Evolutionary conservation across 352 stramenopile genomes (phyloP).

Genomic region (Phytophthora litchii): DNA sequence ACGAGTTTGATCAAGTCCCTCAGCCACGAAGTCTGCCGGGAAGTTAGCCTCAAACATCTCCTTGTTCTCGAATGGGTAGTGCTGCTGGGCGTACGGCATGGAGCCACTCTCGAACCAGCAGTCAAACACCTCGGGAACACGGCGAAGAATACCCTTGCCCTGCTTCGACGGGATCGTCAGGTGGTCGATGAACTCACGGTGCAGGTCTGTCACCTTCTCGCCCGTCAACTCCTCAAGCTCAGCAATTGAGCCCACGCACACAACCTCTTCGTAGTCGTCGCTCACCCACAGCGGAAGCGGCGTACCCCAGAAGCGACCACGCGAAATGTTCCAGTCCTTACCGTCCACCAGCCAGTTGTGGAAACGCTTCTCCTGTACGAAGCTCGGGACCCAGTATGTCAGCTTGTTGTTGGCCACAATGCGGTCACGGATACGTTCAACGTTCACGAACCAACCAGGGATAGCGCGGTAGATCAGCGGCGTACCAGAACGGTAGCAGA

Average conservation of each 20-base stretch:
- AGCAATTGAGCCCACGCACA: constrained; percentile 97
- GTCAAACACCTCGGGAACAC: constrained; percentile 96
- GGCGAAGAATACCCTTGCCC: constrained; percentile 85
- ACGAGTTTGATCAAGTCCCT: constrained; percentile 99
- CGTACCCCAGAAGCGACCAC: constrained; percentile 99
- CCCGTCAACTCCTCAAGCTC: constrained; percentile 96
- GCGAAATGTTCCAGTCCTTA: constrained; percentile 99
- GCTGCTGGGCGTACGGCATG: constrained; percentile 99
- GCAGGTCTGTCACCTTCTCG: constrained; percentile 93
- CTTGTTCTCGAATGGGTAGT: constrained; percentile 99
- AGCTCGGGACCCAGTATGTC: constrained; percentile 85
- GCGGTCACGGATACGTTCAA: constrained; percentile 97
- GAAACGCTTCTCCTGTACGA: constrained; percentile 99
- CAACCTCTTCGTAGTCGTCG: constrained; percentile 97
- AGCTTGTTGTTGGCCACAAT: constrained; percentile 91
- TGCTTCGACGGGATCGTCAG: constrained; percentile 97
- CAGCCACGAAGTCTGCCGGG: constrained; percentile 99
- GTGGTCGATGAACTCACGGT: constrained; percentile 98
- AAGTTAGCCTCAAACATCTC: constrained; percentile 96
- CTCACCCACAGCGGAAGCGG: constrained; percentile 98
- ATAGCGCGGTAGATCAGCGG: constrained; percentile 99
- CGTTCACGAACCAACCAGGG: constrained; percentile 99
- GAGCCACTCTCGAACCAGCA: constrained; percentile 99
- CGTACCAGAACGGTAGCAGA: constrained; percentile 99
- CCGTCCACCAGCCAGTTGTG: constrained; percentile 99